Evolutionary conservation across 257 asterid genomes (phyloP).

Genomic region (Solanum bulbocastanum): DNA sequence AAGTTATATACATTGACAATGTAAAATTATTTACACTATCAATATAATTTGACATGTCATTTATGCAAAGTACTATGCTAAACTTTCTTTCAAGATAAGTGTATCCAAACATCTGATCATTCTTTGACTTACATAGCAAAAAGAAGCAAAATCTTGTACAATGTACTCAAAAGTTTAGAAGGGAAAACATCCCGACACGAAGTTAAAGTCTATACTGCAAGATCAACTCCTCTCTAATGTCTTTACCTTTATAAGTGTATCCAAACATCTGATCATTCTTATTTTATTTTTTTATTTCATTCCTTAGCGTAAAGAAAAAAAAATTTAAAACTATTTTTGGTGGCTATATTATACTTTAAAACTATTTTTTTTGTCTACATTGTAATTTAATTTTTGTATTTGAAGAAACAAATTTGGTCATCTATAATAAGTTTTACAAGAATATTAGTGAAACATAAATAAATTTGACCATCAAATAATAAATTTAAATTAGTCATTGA

Average conservation of each 20-base stretch:
- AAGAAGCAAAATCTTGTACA: not conserved
- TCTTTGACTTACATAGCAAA: not conserved
- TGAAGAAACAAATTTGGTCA: too few species aligned
- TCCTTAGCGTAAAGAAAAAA: too few species aligned
- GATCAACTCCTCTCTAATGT: not conserved
- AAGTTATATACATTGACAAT: not conserved
- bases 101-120: not conserved
- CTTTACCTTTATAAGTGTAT: not conserved
- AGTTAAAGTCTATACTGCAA: not conserved
- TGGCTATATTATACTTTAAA: too few species aligned
- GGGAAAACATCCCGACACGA: not conserved
- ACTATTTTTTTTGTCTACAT: too few species aligned
- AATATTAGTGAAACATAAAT: too few species aligned
- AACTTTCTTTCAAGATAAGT: not conserved
- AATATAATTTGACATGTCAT: not conserved
- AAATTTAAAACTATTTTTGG: too few species aligned
- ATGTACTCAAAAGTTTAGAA: not conserved
- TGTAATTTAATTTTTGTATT: too few species aligned
- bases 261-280: too few species aligned
- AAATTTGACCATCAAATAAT: too few species aligned
- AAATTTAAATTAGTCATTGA: too few species aligned
- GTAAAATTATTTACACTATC: not conserved
- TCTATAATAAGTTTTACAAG: too few species aligned
- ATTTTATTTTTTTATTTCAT: too few species aligned
- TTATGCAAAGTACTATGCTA: not conserved